Base-by-base conservation (phyloP, 805 yeast species). In the Yamadazyma olivae region DNA sequence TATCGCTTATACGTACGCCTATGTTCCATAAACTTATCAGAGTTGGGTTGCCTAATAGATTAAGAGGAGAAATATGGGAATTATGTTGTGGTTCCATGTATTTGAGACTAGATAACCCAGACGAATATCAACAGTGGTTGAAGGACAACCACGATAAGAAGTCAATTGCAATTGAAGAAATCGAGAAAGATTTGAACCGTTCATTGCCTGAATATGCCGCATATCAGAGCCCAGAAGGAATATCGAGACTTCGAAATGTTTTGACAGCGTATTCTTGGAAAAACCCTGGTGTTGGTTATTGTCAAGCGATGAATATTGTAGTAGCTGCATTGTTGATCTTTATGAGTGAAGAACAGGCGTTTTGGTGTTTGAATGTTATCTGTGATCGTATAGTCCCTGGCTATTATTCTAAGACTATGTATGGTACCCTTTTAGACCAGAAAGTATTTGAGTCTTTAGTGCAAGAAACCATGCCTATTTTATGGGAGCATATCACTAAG, bases 241-340 rank as follows among this genome's bases (percentile, higher is more conserved):
- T 93, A 29, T 75, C 71, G 33, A 70, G 96, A 36, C 70, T 93
- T 32, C 72, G 99, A 43, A 73, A 95, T 42, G 98, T 93, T 0
- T 70, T 93, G 40, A 83, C 95, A 0, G 96, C 96, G 0, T 93
- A 90, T 53, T 86, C 96, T 0, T 93, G 98, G 97, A 86, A 84
- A 46, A 89, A 90, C 56, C 96, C 96, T 0, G 96, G 91, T 27
- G 87, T 93, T 17, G 99, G 99, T 0, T 93, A 93, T 58, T 93
- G 99, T 57, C 99, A 93, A 59, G 99, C 98, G 1, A 93, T 95
- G 99, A 93, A 93, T 56, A 93, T 93, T 34, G 89, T 85, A 6
- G 79, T 77, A 2, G 95, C 95, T 1, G 90, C 87, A 0, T 57
- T 85, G 35, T 61, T 85, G 33, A 83, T 83, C 26, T 84, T 79